Base-by-base conservation (phyloP, 2,329 filamentous ascomycete species). In the Neofusicoccum sp. region DNA sequence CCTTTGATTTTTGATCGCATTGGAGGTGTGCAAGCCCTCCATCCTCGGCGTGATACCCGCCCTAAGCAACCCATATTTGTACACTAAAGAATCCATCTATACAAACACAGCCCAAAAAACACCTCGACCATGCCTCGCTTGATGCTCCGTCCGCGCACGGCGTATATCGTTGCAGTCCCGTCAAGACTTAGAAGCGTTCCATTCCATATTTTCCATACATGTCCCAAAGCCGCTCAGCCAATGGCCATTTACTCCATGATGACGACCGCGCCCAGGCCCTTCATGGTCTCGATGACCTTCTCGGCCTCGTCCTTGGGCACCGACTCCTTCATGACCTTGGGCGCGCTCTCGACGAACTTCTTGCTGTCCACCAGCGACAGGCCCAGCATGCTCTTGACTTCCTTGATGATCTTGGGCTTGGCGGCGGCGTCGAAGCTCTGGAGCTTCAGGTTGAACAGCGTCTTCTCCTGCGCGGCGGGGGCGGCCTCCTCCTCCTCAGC, bases 391-490 rank as follows among this genome's bases (percentile, higher is more conserved):
- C 86, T 88, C 87, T 99, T 99, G 82, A 99, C 85, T 83, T 99
- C 95, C 86, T 99, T 99, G 85, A 99, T 99, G 71, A 99, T 83
- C 89, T 99, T 99, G 71, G 96, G 92, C 84, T 99, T 99, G 66
- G 93, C 82, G 54, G 80, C 84, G 30, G 92, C 84, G 58, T 99
- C 96, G 75, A 98, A 96, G 36, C 89, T 89, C 77, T 90, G 84
- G 65, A 99, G 87, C 82, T 97, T 98, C 67, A 99, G 79, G 76
- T 89, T 96, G 85, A 99, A 99, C 64, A 99, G 85, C 3, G 93
- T 98, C 86, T 98, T 96, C 77, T 95, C 91, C 68, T 92, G 88
- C 40, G 89, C 89, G 2, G 91, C 90, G 36, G 93, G 92, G 1
- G 90, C 90, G 63, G 95, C 93, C 73, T 97, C 91, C 67, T 89